Base-by-base conservation (phyloP, 2,329 filamentous ascomycete genomes). In the Phialophora verrucosa region DNA sequence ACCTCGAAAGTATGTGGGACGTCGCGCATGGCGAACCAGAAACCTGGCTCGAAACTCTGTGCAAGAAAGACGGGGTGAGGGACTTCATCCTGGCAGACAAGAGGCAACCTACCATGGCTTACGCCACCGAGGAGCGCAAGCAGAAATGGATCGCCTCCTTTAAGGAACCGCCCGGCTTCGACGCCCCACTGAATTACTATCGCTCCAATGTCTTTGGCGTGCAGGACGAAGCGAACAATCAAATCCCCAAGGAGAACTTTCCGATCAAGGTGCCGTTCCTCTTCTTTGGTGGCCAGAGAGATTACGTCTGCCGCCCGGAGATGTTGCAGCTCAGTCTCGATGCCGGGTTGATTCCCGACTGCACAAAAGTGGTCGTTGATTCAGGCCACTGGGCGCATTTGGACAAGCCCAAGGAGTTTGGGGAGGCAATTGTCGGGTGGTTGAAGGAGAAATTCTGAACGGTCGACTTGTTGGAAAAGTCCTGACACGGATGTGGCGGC, bases 1-100 rank as follows among this genome's bases (percentile, higher is more conserved):
- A 82, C 66, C 63, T 79, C 0, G 80, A 82, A 27, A 76, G 77
- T n/a, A 51, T 78, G 4, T 83, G 76, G 66, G 61, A 72, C 27
- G 73, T 69, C 2, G 66, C 75, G 38, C 78, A 81, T 65, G 74
- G 75, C n/a, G 71, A 75, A 0, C 73, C 70, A 0, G 64, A 69
- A 1, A 69, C 68, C 51, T 77, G 75, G 71, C 73, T 78, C 73
- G 72, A 75, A 10, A 66, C 76, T 4, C 72, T 79, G 29, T 79
- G 79, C 69, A 80, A 78, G 62, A 66, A 59, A 0, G 74, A 73
- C 1, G 78, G 75, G 27, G 74, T 81, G 68, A 74, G 78, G 5
- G 50, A 72, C 1, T 74, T 67, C 12, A 59, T 78, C 1, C 51
- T 62, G 8, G 65, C 56, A n/a, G 70, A 67, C 11, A 69, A 72